Evolutionary conservation across 2,329 filamentous ascomycete genomes (phyloP).

Genomic region (Blumeria graminis): DNA sequence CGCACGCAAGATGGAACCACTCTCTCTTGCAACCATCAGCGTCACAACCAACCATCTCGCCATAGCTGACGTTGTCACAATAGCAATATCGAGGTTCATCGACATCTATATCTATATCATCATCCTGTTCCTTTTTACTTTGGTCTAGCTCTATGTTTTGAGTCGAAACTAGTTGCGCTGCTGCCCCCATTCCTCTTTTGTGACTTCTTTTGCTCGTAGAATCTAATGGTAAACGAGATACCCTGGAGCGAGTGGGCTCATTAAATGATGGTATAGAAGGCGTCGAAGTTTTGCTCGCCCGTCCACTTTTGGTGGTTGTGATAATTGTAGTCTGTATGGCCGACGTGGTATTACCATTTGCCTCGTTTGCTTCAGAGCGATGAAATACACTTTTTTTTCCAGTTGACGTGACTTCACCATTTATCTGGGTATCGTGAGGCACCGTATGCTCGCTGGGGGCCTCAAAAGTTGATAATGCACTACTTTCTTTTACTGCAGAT

Average conservation of each 20-base stretch:
- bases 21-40: constrained; percentile 47
- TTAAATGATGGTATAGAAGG: constrained; percentile 32
- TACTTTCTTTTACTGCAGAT: too few species aligned
- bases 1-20: constrained; percentile 69
- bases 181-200: constrained; percentile 27
- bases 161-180: constrained; percentile 13
- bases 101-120: constrained; percentile 37
- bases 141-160: constrained; percentile 21
- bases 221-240: constrained; percentile 22
- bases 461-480: constrained; percentile 8
- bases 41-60: constrained; percentile 68
- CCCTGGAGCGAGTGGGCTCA: constrained; percentile 27
- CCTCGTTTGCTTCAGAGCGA: constrained; percentile 25
- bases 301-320: constrained; percentile 33
- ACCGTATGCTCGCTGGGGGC: constrained; percentile 14
- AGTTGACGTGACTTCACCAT: constrained; percentile 13
- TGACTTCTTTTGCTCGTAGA: constrained; percentile 27
- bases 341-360: constrained; percentile 19
- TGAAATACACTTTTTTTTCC: constrained; percentile 21
- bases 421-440: constrained; percentile 13
- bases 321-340: constrained; percentile 16
- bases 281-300: constrained; percentile 42
- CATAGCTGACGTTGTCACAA: constrained; percentile 58
- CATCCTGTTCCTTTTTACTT: constrained; percentile 22
- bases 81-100: constrained; percentile 59